These are phyloP conservation scores for Aspergillus neotritici DNA, from an alignment of 2,329 filamentous ascomycete species.

Conservation along the genomic window DNA sequence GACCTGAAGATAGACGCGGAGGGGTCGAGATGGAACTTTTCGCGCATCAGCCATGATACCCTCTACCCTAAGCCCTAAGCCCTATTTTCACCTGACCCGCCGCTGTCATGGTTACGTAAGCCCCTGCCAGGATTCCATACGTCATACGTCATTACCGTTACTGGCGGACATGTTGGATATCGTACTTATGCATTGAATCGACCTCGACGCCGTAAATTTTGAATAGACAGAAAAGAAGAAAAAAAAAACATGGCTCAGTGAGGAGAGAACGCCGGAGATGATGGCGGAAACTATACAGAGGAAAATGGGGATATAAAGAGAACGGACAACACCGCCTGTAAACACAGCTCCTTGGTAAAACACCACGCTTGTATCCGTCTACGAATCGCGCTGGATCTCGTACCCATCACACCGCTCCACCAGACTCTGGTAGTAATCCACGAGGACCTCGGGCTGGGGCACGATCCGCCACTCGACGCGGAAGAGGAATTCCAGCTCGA, in stretches of 20 bases:
- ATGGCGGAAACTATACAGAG: not conserved
- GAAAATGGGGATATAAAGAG: not conserved
- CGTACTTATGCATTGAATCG: no score
- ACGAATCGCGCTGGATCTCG: constrained; percentile 41
- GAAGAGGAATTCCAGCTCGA: constrained; percentile 91
- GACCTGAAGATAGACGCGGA: not conserved
- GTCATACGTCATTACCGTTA: no score
- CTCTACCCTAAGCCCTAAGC: constrained; percentile 24
- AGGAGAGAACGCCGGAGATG: not conserved
- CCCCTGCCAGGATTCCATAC: no score
- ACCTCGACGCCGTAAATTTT: not conserved
- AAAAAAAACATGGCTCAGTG: not conserved
- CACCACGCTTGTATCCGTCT: no score
- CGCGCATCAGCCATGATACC: constrained; percentile 4
- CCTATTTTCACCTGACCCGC: constrained; percentile 7
- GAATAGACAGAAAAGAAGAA: not conserved
- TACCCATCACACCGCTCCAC: constrained; percentile 63
- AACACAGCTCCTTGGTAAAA: no score
- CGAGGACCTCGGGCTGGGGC: constrained; percentile 85
- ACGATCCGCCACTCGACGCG: constrained; percentile 96
- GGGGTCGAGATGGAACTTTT: constrained; percentile 1
- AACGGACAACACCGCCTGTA: not conserved
- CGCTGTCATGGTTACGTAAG: no score
- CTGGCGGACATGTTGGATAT: no score
- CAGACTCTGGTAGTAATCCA: constrained; percentile 86